Evolutionary conservation across 805 yeast genomes (phyloP).

Genomic region (Pichia ethanolica): DNA sequence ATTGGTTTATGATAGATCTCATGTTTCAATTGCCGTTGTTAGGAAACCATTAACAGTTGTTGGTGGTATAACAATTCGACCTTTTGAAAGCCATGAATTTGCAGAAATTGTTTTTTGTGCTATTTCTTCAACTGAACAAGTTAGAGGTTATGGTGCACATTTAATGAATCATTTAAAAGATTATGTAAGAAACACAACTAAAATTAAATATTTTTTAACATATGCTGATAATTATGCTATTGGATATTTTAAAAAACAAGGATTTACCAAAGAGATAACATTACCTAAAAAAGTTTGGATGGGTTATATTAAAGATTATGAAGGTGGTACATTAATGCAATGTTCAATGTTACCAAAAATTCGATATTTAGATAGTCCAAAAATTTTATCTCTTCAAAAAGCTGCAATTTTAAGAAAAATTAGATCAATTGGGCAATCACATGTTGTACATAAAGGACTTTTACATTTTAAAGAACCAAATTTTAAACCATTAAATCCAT

Average conservation of each 20-base stretch:
- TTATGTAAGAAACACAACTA: conserved; percentile 83
- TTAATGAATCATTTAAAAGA: conserved; percentile 96
- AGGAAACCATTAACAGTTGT: conserved; percentile 91
- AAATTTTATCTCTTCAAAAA: conserved; percentile 77
- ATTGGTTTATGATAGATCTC: conserved; percentile 89
- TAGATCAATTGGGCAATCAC: conserved; percentile 68
- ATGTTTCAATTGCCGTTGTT: conserved; percentile 92
- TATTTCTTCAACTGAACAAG: conserved; percentile 94
- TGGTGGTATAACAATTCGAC: conserved; percentile 95
- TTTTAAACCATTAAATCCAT: conserved; percentile 61
- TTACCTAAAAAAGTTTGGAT: conserved; percentile 85
- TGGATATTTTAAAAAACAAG: conserved; percentile 97
- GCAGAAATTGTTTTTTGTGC: conserved; percentile 99
- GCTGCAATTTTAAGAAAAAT: conserved; percentile 88
- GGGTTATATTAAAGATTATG: conserved; percentile 98
- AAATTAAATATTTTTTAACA: conserved; percentile 78
- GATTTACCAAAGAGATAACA: conserved; percentile 91
- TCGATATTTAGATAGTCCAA: conserved; percentile 82
- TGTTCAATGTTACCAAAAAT: conserved; percentile 87
- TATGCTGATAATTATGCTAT: conserved; percentile 99
- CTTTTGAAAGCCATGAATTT: conserved; percentile 82
- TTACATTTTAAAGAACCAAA: conserved; percentile 50
- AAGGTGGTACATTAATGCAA: conserved; percentile 98
- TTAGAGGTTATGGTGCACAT: conserved; percentile 97
- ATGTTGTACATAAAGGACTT: conserved; percentile 76